Percentiles rank a stretch among this genome's conserved stretches.
These are phyloP conservation scores for Trametes versicolor DNA, from an alignment of 1,284 basidiomycete species.

Conservation along the genomic window DNA sequence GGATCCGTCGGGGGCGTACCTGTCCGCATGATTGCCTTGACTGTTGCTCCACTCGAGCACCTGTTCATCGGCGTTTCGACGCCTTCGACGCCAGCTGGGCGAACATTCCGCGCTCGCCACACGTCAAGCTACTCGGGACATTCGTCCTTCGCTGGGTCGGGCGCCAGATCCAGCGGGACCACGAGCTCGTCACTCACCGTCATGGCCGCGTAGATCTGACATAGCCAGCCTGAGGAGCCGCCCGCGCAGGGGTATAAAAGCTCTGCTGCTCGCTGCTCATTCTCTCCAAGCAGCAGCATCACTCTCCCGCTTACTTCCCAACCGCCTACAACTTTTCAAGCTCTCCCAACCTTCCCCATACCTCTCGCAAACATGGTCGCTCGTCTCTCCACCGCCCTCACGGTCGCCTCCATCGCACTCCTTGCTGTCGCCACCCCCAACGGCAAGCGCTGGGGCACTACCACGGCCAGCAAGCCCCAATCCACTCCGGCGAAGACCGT, in stretches of 20 bases:
- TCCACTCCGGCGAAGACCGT: neutral
- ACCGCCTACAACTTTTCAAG: neutral
- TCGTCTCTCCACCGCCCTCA: constrained; percentile 30
- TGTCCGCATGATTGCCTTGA: too few relatives aligned
- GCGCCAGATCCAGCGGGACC: too few relatives aligned
- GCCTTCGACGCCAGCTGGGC: too few relatives aligned
- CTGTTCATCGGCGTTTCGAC: too few relatives aligned
- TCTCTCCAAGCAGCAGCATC: neutral
- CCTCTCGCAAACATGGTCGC: constrained; percentile 29
- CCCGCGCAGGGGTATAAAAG: neutral
- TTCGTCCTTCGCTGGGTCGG: too few relatives aligned
- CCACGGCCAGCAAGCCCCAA: neutral
- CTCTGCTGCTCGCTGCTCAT: neutral
- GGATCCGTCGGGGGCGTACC: too few relatives aligned
- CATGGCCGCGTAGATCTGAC: neutral
- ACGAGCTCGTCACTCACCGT: neutral
- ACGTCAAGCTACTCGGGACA: too few relatives aligned
- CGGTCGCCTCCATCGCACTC: constrained; percentile 36
- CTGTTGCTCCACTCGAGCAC: too few relatives aligned
- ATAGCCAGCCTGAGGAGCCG: neutral
- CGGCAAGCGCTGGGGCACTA: constrained; percentile 3
- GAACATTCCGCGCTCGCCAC: too few relatives aligned
- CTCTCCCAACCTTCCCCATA: neutral
- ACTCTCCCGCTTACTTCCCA: neutral
- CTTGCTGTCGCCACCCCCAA: constrained; percentile 42